phyloP scores from a whole-genome alignment of 106 monocot species.

The Acanthochlamys bracteata region DNA sequence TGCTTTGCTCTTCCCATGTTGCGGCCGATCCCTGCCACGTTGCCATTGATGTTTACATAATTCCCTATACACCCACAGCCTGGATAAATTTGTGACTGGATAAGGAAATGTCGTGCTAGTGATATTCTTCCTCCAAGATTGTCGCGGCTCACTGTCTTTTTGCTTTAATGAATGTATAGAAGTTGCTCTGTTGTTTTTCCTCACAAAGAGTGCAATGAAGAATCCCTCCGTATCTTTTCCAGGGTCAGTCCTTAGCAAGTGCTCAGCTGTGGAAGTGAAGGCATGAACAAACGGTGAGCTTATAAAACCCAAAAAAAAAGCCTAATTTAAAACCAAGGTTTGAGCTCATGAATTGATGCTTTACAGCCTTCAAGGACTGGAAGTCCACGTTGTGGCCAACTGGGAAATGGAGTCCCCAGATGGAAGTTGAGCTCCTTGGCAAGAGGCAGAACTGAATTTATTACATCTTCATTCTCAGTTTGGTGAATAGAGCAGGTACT shows the following conservation, averaged over 20 bases:
- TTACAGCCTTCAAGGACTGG: constrained; percentile 83
- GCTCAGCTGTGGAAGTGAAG: constrained; percentile 58
- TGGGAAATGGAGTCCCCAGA: constrained; percentile 66
- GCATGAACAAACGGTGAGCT: too few relatives aligned
- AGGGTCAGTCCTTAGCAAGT: constrained; percentile 64
- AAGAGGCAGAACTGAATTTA: constrained; percentile 63
- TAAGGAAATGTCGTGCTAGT: background rate
- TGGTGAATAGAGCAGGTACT: constrained; percentile 91
- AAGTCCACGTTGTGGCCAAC: constrained; percentile 83
- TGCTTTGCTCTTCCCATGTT: too few relatives aligned
- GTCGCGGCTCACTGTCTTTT: background rate
- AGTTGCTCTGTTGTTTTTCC: constrained; percentile 3
- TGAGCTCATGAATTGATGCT: constrained; percentile 9
- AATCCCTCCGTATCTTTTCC: constrained; percentile 72
- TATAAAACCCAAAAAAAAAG: too few relatives aligned
- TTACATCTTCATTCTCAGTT: constrained; percentile 84
- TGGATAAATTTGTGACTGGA: background rate
- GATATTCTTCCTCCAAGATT: background rate
- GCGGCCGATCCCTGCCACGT: too few relatives aligned
- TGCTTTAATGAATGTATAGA: background rate
- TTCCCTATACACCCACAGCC: background rate
- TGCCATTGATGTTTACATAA: background rate
- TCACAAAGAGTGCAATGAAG: constrained; percentile 88
- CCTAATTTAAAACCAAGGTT: too few relatives aligned
- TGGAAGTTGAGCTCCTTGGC: constrained; percentile 61